Conservation (phyloP, 1,284 basidiomycete genomes). For the Tylopilus sp. region DNA sequence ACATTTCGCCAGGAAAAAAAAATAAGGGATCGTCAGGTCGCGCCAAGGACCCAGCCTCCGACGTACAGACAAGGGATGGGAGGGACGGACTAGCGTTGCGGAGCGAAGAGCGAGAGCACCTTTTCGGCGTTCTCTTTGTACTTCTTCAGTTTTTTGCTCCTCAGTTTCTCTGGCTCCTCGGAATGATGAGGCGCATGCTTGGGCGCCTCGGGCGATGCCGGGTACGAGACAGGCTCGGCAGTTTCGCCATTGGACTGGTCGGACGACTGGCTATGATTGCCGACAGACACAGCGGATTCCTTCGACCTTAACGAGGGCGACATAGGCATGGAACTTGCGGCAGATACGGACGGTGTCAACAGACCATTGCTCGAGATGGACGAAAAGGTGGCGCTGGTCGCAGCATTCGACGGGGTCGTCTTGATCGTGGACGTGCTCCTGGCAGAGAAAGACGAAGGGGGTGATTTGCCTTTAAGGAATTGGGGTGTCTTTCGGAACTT, state of each 20-base stretch:
- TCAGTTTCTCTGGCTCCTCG: constrained; percentile 51
- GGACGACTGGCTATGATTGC: constrained; percentile 64
- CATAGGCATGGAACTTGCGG: constrained; percentile 38
- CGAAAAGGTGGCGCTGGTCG: constrained; percentile 47
- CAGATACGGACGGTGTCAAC: constrained; percentile 57
- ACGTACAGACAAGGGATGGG: constrained; percentile 5
- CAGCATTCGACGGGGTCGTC: constrained; percentile 45
- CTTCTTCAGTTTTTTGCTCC: constrained; percentile 73
- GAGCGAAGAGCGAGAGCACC: constrained; percentile 71
- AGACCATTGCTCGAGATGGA: constrained; percentile 46
- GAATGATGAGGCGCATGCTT: constrained; percentile 27
- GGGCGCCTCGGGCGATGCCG: constrained; percentile 34
- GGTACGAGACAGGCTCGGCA: constrained; percentile 23
- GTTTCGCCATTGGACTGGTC: constrained; percentile 61
- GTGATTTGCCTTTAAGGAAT: constrained; percentile 67
- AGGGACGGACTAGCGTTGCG: constrained; percentile 39
- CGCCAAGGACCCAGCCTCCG: constrained; percentile 28
- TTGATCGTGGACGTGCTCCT: constrained; percentile 39
- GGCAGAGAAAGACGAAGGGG: constrained; percentile 53
- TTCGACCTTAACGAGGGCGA: constrained; percentile 75
- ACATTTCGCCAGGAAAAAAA: constrained; percentile 21
- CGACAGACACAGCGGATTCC: constrained; percentile 68
- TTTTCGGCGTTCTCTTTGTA: constrained; percentile 82
- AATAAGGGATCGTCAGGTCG: constrained; percentile 5
- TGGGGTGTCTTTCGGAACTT: constrained; percentile 71